phyloP scores from a whole-genome alignment of 192 early-diverging fungal species.

The Gamsiella multidivaricata region DNA sequence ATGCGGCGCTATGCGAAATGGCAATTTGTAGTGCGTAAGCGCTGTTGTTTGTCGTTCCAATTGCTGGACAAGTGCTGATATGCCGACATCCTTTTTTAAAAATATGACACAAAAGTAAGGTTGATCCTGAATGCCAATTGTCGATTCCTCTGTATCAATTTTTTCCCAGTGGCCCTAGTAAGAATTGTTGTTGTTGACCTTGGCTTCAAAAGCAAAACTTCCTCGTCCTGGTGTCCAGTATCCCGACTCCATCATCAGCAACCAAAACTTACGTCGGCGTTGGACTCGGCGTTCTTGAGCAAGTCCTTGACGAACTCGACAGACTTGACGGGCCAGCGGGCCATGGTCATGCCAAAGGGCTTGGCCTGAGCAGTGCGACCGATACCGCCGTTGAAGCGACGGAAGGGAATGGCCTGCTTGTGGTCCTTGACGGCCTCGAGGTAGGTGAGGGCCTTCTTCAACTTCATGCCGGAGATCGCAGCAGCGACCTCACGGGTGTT shows the following conservation, averaged over 20 bases:
- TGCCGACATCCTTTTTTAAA: no score
- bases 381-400: constrained; percentile 95
- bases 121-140: no score
- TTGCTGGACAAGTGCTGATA: no score
- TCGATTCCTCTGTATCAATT: no score
- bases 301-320: constrained; percentile 92
- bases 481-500: constrained; percentile 97
- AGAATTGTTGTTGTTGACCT: no score
- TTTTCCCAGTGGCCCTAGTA: no score
- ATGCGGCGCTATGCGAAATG: no score
- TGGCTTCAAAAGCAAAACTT: not conserved
- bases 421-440: constrained; percentile 95
- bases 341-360: constrained; percentile 82
- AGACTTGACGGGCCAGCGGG: constrained; percentile 98
- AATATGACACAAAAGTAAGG: no score
- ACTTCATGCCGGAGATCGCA: constrained; percentile 92
- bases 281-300: constrained; percentile 97
- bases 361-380: constrained; percentile 98
- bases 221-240: no score
- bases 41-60: no score
- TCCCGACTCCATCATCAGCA: no score
- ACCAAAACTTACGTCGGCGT: constrained; percentile 85
- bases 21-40: no score
- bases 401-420: constrained; percentile 98
- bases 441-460: constrained; percentile 91